phyloP scores from a whole-genome alignment of 306 rosid species.

The peach (Prunus persica) region Prunus_persica_NCBIv2 NC_034009.1:14826501-14827000 shows the following conservation, averaged over 20 bases:
- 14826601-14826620: not conserved
- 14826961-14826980: not conserved
- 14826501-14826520: slow-evolving; percentile 24
- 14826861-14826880: not conserved
- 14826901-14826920: not conserved
- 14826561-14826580: slow-evolving; percentile 63
- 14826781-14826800: slow-evolving; percentile 69
- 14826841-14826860: slow-evolving; percentile 29
- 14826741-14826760: slow-evolving; percentile 79
- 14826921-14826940: not conserved
- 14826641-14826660: not conserved
- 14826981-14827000: not conserved
- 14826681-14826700: slow-evolving; percentile 57
- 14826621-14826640: not conserved
- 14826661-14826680: slow-evolving; percentile 57
- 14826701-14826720: slow-evolving; percentile 79
- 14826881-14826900: not conserved
- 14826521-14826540: slow-evolving; percentile 41
- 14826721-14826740: slow-evolving; percentile 65
- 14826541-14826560: slow-evolving; percentile 73
- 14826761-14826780: slow-evolving; percentile 74
- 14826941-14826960: not conserved
- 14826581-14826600: slow-evolving; percentile 52
- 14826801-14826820: slow-evolving; percentile 69
- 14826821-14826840: slow-evolving; percentile 66